Percentiles rank a stretch among this genome's conserved stretches.
phyloP scores from a whole-genome alignment of 108 stramenopile species.

The Skeletonema potamos region DNA sequence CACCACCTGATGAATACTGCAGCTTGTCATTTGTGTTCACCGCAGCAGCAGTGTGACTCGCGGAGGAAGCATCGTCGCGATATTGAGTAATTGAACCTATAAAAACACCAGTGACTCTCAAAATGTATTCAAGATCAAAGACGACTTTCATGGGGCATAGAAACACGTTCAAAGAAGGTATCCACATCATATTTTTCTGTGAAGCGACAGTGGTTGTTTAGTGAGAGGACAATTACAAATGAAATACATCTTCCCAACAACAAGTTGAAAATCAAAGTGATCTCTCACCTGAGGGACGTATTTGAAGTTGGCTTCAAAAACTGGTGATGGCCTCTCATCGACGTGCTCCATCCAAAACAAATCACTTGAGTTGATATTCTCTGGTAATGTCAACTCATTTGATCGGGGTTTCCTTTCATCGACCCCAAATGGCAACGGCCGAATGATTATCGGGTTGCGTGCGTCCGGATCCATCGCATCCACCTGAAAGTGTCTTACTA shows the following conservation, averaged over 20 bases:
- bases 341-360: slow-evolving; percentile 14
- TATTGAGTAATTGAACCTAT: slow-evolving; percentile 14
- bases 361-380: slow-evolving; percentile 6
- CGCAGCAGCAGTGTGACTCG: background rate
- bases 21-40: slow-evolving; percentile 7
- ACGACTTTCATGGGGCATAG: slow-evolving; percentile 23
- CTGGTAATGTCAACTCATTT: background rate
- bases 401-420: slow-evolving; percentile 10
- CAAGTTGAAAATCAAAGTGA: background rate
- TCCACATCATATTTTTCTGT: slow-evolving; percentile 30
- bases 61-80: background rate
- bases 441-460: slow-evolving; percentile 30
- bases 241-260: background rate
- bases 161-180: slow-evolving; percentile 16
- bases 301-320: slow-evolving; percentile 9
- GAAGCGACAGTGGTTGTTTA: background rate
- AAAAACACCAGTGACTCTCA: slow-evolving; percentile 15
- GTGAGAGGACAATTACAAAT: background rate
- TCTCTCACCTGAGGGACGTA: slow-evolving; percentile 27
- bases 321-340: slow-evolving; percentile 19
- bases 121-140: slow-evolving; percentile 27
- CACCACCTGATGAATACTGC: background rate
- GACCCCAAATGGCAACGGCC: slow-evolving; percentile 28
- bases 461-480: slow-evolving; percentile 29
- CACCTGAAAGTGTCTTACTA: slow-evolving; percentile 31